Base-by-base conservation (phyloP, 176 grass and related monocot genomes). In the Paspalum notatum region DNA sequence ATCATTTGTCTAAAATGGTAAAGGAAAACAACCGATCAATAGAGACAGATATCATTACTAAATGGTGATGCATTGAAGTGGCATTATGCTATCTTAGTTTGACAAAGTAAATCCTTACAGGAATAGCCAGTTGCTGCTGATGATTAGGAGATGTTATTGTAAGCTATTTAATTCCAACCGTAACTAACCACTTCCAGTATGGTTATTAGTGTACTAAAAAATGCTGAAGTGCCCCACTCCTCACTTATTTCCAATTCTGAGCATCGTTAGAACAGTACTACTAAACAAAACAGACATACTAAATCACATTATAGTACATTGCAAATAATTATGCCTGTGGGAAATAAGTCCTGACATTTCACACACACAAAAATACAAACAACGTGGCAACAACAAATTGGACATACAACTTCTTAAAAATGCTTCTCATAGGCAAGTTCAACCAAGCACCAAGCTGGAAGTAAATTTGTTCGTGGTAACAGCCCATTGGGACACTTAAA, bases 1-100 rank as follows among this genome's bases (percentile, higher is more conserved):
- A 77, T 94, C 89, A 88, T 94, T 94, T 78, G 76, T 88, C 94
- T 97, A 80, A 74, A 15, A 80, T 45, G 41, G 45, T 56, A 52
- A 61, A 55, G 12, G 27, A 81, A 80, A 48, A 59, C 15, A 85
- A 85, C 32, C 15, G 39, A 76, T 74, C 48, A 51, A 74, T 57
- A 86, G 58, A 80, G 71, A 18, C 66, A 77, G 59, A 71, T 65
- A 50, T 44, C 20, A 72, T 46, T 21, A 69, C 6, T 39, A 66
- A 80, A 73, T 51, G 39, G 48, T 43, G 85, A 80, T 52, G 43
- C 60, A 62, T 44, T 79, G 42, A 57, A 73, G 12, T 66, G 44
- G 42, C 18, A 43, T 66, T 75, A 56, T 74, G 51, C 64, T 68
- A 53, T 72, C 37, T 32, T 67, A 48, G 25, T 18, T 69, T 68